Evolutionary conservation across 2,329 filamentous ascomycete species (phyloP), one percentile per base, ranked within the genome.

Genomic region (Aspergillus japonicus): DNA sequence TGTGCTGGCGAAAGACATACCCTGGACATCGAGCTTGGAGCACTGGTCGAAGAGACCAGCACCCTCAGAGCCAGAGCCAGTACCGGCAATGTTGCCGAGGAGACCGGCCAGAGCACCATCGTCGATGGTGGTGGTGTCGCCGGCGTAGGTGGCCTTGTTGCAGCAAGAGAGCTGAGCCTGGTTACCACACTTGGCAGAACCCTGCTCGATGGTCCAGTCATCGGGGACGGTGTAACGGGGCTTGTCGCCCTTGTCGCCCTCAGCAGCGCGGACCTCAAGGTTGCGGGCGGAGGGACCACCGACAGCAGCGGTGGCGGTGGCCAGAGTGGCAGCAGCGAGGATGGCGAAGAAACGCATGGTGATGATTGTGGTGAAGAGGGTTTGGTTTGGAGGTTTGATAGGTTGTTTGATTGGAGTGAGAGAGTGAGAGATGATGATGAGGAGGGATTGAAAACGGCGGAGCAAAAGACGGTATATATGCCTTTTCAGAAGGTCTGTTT

Each of bases 21-120:
- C 48, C 50, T 69, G 51, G 53, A 73, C 24, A 54, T 69, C 66
- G 35, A 77, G 67, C 67, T 75, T 73, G 65, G 73, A 75, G 74
- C 75, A 77, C 65, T 75, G 68, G 61, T 71, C 66, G 67, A 76
- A 75, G 59, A 77, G 63, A 66, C 69, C 70, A n/a, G 75, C 53
- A 44, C 72, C 69, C 50, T 69, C 57, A 26, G 71, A 58, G 54
- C 68, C 70, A 55, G 73, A 69, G 31, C 71, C 71, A 50, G 64
- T 61, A 56, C 71, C 70, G 59, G 75, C 62, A 35, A 75, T 64
- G 64, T 70, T 68, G 64, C 63, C 63, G 56, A 76, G 64, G 31
- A 68, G 58, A 55, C 73, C 73, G 52, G 64, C 64, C n/a, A 73
- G 70, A 16, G 71, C 55, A 54, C 72, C 73, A 16, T 63, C 57